Base-by-base conservation (phyloP, 768 basidiomycete species). In the Russula compacta region DNA sequence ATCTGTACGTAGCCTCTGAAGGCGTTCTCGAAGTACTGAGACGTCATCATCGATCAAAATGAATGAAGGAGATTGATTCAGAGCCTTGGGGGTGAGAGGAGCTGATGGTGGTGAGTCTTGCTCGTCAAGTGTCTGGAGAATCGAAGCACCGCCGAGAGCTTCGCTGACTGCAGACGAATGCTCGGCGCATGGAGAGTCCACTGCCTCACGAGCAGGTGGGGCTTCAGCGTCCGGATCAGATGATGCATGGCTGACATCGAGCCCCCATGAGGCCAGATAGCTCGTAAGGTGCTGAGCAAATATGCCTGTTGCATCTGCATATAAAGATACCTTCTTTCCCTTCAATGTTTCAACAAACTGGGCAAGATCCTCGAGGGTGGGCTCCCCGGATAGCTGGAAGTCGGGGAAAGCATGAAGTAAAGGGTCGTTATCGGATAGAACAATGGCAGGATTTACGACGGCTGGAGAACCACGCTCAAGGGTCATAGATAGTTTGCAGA, bases 1-100 rank as follows among this genome's bases (percentile, higher is more conserved):
- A 49, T 86, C 85, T 12, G 79, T 76, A 12, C 87, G 83, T 21
- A 90, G 72, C 47, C 83, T 81, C 65, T 83, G 77, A 57, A 98
- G 76, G 39, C 88, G 83, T 47, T 86, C 84, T 47, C 86, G 84
- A 14, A 99, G 76, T 17, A 92, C 83, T 9, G 81, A 73, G 47
- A 97, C 81, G 69, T 98, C 88, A 69, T 99, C 95, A 70, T 99
- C 95, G 56, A 98, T 90, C 69, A 98, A 84, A 66, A 92, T 79
- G 69, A 98, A 92, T 2, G 84, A 79, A n/a, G 74, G 64, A 19
- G 67, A 60, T 11, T 46, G 77, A 69, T 4, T 59, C 32, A 48
- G 56, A 57, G 56, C 65, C 69, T 66, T 53, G 11, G 66, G 35
- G 5, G 68, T 51, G 21, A 61, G 53, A 17, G 69, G 48, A 21